Evolutionary conservation across 2,329 filamentous ascomycete species (phyloP).

Genomic region (Aspergillus sergii): DNA sequence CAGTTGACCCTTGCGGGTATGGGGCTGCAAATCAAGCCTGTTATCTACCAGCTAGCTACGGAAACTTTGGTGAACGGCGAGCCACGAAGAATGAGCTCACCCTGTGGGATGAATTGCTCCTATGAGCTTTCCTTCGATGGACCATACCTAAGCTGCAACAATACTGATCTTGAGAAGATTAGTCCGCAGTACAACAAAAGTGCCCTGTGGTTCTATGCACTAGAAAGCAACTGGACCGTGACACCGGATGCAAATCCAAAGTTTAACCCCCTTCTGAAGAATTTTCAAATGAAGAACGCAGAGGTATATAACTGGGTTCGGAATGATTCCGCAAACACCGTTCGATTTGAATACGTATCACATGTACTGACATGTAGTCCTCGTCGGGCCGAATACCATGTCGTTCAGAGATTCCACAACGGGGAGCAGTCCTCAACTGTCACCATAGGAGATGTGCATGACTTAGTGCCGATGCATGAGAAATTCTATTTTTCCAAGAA

Average conservation of each 20-base stretch:
- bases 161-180: rapidly evolving
- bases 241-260: background rate
- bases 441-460: background rate
- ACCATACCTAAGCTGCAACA: background rate
- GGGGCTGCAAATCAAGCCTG: background rate
- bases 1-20: rapidly evolving
- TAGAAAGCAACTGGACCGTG: background rate
- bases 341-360: background rate
- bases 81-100: rapidly evolving
- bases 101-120: background rate
- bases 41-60: background rate
- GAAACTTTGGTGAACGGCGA: background rate
- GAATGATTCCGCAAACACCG: background rate
- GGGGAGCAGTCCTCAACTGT: background rate
- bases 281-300: background rate
- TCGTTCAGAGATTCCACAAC: background rate
- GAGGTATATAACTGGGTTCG: background rate
- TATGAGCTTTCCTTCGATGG: background rate
- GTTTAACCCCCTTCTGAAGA: background rate
- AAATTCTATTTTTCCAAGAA: background rate
- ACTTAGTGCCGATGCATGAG: background rate
- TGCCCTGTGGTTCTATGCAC: rapidly evolving
- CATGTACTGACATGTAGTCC: background rate
- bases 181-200: rapidly evolving
- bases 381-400: background rate